phyloP scores from a whole-genome alignment of 805 yeast genomes.

The Candida ficus region DNA sequence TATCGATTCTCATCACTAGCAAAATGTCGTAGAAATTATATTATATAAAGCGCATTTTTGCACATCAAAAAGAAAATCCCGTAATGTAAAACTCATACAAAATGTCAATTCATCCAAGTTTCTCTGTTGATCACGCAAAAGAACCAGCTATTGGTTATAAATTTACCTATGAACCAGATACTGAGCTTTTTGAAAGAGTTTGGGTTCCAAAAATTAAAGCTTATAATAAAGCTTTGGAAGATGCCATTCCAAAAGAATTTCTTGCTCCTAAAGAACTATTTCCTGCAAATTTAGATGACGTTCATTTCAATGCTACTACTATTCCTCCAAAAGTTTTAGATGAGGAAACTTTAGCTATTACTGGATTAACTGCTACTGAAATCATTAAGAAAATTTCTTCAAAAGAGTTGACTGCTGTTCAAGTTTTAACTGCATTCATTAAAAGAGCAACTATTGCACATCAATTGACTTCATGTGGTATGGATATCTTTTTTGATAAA shows the following conservation, averaged over 20 bases:
- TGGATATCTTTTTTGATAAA: constrained; percentile 60
- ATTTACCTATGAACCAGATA: constrained; percentile 13
- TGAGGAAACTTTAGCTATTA: constrained; percentile 16
- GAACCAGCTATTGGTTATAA: too few relatives aligned
- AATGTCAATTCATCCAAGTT: too few relatives aligned
- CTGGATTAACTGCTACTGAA: constrained; percentile 18
- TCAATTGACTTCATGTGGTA: constrained; percentile 52
- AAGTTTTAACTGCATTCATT: constrained; percentile 19
- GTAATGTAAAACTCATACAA: too few relatives aligned
- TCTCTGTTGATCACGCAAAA: too few relatives aligned
- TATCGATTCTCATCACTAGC: too few relatives aligned
- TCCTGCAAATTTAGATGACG: constrained; percentile 19
- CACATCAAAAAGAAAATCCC: too few relatives aligned
- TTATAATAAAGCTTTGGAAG: constrained; percentile 16
- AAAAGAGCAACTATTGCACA: constrained; percentile 59
- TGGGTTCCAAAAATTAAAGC: constrained; percentile 25
- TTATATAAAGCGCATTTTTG: too few relatives aligned
- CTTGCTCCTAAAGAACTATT: constrained; percentile 17
- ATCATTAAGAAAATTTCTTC: constrained; percentile 16
- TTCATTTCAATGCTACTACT: constrained; percentile 19
- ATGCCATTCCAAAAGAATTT: constrained; percentile 22
- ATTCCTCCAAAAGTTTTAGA: constrained; percentile 20
- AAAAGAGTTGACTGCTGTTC: constrained; percentile 16
- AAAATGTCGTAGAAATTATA: too few relatives aligned
- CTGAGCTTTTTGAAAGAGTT: constrained; percentile 13